A percentile compares a stretch with the other conserved stretches of the same genome.
Evolutionary conservation across 805 yeast genomes (phyloP).

Genomic region (Wickerhamiella vanderwaltii): DNA sequence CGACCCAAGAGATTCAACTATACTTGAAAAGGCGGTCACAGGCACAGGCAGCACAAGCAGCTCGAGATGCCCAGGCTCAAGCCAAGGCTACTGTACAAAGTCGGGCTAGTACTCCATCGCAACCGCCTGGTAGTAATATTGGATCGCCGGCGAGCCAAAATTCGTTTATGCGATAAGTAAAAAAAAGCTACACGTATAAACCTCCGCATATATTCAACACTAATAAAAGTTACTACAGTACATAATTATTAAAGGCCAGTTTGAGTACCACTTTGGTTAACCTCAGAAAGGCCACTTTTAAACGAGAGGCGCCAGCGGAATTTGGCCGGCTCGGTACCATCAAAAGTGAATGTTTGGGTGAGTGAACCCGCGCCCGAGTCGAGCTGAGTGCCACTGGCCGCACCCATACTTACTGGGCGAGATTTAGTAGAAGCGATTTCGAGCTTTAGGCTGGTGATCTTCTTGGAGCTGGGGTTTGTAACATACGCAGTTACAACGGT

Average conservation of each 20-base stretch:
- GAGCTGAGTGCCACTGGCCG: constrained; percentile 48
- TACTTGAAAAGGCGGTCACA: constrained; percentile 16
- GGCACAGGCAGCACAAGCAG: constrained; percentile 14
- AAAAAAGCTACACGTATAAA: too few relatives aligned
- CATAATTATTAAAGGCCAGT: too few relatives aligned
- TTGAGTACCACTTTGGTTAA: constrained; percentile 14
- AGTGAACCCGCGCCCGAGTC: constrained; percentile 41
- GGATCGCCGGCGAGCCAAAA: constrained; percentile 6
- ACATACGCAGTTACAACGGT: constrained; percentile 37
- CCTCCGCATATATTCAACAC: too few relatives aligned
- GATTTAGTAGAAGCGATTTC: constrained; percentile 61
- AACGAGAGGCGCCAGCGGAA: constrained; percentile 67
- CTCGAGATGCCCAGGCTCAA: constrained; percentile 10
- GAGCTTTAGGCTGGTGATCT: constrained; percentile 43
- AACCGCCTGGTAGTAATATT: constrained; percentile 5
- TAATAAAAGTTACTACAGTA: too few relatives aligned
- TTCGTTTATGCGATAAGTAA: neutral
- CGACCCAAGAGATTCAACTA: constrained; percentile 18
- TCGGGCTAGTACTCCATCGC: constrained; percentile 2
- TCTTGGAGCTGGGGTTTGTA: constrained; percentile 37
- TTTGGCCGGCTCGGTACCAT: constrained; percentile 35
- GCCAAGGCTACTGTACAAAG: constrained; percentile 16
- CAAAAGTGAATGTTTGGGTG: constrained; percentile 38
- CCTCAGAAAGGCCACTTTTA: constrained; percentile 33
- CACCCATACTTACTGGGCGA: constrained; percentile 43